phyloP scores from a whole-genome alignment of 805 yeast species.

The Myxozyma neglecta region DNA sequence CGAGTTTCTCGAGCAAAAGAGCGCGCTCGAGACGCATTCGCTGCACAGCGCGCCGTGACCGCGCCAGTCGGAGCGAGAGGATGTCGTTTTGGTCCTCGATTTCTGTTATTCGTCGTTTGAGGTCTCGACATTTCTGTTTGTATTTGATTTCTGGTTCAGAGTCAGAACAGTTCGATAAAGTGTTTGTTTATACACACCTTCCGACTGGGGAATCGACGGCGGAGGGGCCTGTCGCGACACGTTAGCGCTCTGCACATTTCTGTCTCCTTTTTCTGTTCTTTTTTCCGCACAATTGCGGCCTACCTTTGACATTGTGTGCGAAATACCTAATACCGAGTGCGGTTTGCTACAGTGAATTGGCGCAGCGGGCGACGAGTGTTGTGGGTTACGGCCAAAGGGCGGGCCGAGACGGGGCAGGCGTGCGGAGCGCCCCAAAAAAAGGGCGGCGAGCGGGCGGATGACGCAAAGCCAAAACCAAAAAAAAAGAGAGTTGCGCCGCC shows the following conservation, averaged over 20 bases:
- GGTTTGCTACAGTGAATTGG: too few species aligned
- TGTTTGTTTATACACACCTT: conserved; percentile 18
- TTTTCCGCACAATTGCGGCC: too few species aligned
- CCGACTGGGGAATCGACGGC: conserved; percentile 27
- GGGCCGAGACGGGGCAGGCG: too few species aligned
- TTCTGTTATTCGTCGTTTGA: conserved; percentile 47
- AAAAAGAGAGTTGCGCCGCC: too few species aligned
- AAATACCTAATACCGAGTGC: too few species aligned
- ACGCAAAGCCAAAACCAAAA: too few species aligned
- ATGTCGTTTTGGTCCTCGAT: conserved; percentile 46
- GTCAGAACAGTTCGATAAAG: not conserved
- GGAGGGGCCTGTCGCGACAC: conserved; percentile 7
- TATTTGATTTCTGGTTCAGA: conserved; percentile 44
- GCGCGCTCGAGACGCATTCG: conserved; percentile 82
- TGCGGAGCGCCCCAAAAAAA: too few species aligned
- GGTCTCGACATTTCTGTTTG: conserved; percentile 67
- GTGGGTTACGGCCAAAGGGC: too few species aligned
- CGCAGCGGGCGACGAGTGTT: too few species aligned
- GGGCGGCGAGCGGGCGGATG: too few species aligned
- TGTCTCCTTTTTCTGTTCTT: too few species aligned
- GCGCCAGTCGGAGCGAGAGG: conserved; percentile 69
- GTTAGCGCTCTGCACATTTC: not conserved
- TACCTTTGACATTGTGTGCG: too few species aligned
- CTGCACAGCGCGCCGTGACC: conserved; percentile 73
- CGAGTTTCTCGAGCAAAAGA: conserved; percentile 75